Percentiles rank a stretch among this genome's conserved stretches.
Conservation (phyloP, 2,329 filamentous ascomycete species). For the Pseudopyrenochaeta lycopersici region DNA sequence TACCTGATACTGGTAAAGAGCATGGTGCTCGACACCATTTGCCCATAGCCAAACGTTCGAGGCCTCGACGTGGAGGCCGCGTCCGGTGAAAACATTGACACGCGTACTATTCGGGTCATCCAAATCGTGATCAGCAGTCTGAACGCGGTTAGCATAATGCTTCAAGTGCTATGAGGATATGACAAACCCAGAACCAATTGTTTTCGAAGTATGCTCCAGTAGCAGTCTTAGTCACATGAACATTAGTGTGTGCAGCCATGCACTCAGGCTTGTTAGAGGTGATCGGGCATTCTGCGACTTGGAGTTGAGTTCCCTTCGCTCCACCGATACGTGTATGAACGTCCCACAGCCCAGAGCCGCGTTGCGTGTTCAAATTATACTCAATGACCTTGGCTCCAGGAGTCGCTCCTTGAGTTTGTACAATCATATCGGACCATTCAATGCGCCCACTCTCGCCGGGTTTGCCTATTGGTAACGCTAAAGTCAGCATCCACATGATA, state of each 20-base stretch:
- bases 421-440: conserved; percentile 77
- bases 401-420: conserved; percentile 74
- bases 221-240: conserved; percentile 61
- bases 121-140: conserved; percentile 86
- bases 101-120: conserved; percentile 77
- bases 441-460: conserved; percentile 72
- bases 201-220: conserved; percentile 83
- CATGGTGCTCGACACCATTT: conserved; percentile 70
- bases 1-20: conserved; percentile 80
- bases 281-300: conserved; percentile 80
- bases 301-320: conserved; percentile 78
- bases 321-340: conserved; percentile 88
- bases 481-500: too few relatives aligned
- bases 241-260: conserved; percentile 70
- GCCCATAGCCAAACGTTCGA: conserved; percentile 65
- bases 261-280: conserved; percentile 70
- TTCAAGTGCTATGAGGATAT: neutral
- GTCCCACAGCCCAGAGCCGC: conserved; percentile 78
- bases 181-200: conserved; percentile 78
- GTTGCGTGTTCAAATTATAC: conserved; percentile 68
- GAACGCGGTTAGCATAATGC: conserved; percentile 5
- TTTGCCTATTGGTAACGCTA: conserved; percentile 43
- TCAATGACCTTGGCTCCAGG: conserved; percentile 76
- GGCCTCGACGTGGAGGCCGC: conserved; percentile 78
- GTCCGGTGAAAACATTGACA: conserved; percentile 85